Conservation (phyloP, 768 basidiomycete species). For the Daedalea quercina region DNA sequence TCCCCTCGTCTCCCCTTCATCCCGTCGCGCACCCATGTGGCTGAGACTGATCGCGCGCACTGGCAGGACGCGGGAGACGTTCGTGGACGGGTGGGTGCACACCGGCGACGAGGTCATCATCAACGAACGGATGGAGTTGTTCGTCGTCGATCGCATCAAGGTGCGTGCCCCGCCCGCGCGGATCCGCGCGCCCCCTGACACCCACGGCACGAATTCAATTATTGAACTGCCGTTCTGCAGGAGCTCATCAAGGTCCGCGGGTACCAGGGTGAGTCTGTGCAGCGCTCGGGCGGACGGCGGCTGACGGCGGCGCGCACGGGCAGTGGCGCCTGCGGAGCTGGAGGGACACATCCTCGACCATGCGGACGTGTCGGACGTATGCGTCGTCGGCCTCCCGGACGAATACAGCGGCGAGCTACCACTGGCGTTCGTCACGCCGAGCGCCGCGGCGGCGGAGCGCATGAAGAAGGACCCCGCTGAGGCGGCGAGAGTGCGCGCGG, state of each 20-base stretch:
- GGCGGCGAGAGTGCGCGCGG: slow-evolving; percentile 33
- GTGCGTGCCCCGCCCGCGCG: too few relatives aligned
- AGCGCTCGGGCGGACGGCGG: neutral
- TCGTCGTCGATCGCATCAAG: slow-evolving; percentile 19
- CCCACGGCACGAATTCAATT: too few relatives aligned
- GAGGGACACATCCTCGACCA: slow-evolving; percentile 31
- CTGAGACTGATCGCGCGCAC: neutral
- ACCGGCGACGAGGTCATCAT: slow-evolving; percentile 25
- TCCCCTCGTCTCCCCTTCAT: too few relatives aligned
- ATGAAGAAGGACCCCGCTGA: slow-evolving; percentile 27
- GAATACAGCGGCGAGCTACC: slow-evolving; percentile 79
- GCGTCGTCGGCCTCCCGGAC: slow-evolving; percentile 54
- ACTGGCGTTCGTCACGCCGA: slow-evolving; percentile 59
- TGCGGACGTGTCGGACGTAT: slow-evolving; percentile 38
- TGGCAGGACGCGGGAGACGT: slow-evolving; percentile 17
- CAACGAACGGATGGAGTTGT: slow-evolving; percentile 12
- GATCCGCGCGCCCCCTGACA: too few relatives aligned
- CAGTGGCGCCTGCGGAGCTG: slow-evolving; percentile 30
- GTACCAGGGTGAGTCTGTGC: slow-evolving; percentile 36
- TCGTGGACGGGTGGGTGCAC: slow-evolving; percentile 21
- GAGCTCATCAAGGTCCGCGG: slow-evolving; percentile 63
- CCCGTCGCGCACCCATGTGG: too few relatives aligned
- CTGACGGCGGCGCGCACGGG: neutral
- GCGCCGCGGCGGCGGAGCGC: slow-evolving; percentile 30
- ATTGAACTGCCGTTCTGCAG: too few relatives aligned